Evolutionary conservation across 2,329 filamentous ascomycete species (phyloP), one percentile per base, ranked within the genome.

Genomic region (Paecilomyces sp.): DNA sequence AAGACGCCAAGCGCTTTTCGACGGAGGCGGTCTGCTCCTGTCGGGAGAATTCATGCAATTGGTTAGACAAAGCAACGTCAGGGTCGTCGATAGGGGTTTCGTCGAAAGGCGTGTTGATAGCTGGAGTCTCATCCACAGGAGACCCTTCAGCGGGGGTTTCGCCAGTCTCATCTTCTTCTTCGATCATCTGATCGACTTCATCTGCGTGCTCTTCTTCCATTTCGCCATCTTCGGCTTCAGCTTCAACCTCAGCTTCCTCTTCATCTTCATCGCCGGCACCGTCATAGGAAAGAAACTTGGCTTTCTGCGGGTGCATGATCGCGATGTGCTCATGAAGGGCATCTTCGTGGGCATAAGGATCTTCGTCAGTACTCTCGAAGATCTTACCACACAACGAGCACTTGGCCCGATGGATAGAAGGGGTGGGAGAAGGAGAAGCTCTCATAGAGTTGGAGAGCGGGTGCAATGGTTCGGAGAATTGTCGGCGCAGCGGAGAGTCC

Each of bases 381-480:
- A 67, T 65, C 59, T 75, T 68, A 24, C 70, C 68, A 62, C 74
- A 77, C 68, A 67, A 73, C n/a, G 66, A 61, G 58, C 75, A 77
- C 62, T 72, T 75, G 4, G 70, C 55, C 47, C 62, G 63, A 15
- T 63, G 63, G 13, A 63, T 60, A 22, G 68, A 57, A n/a, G 67
- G 68, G 25, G 71, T 65, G 6, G 71, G 71, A 4, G 73, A 74
- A 15, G 69, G 68, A 13, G 74, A 73, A 18, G 67, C 67, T 57
- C 72, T 69, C 41, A 71, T 71, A 36, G 74, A 74, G 24, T 66
- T 71, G 62, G 71, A 73, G 18, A 64, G 68, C 47, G 69, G 64
- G 54, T 69, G 68, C 55, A 71, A 63, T 56, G 71, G 72, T 57
- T 76, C 74, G 62, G 74, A 75, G 61, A 74, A 74, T 65, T 74